phyloP scores from a whole-genome alignment of 2,329 filamentous ascomycete species.

The Leptosphaerulina australis region DNA sequence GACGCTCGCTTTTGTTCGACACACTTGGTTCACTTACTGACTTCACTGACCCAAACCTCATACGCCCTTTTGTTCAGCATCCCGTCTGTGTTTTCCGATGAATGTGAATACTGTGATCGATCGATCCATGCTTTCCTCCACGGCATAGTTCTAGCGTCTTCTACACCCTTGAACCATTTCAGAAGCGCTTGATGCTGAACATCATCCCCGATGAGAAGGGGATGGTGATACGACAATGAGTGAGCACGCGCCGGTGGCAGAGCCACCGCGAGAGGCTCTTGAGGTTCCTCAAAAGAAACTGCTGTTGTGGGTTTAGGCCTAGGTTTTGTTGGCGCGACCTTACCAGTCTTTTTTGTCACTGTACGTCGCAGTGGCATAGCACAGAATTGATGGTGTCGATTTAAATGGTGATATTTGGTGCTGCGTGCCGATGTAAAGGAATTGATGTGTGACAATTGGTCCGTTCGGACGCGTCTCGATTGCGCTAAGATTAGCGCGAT shows the following conservation, averaged over 20 bases:
- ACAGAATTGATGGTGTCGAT: not conserved
- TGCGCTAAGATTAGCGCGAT: slow-evolving; percentile 4
- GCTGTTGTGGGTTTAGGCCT: slow-evolving; percentile 10
- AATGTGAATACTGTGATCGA: slow-evolving; percentile 40
- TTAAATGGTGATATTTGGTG: slow-evolving; percentile 9
- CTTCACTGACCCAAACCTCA: slow-evolving; percentile 70
- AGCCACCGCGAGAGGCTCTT: slow-evolving; percentile 17
- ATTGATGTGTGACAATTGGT: slow-evolving; percentile 5
- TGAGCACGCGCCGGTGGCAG: slow-evolving; percentile 39
- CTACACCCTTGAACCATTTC: slow-evolving; percentile 41
- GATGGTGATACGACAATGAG: slow-evolving; percentile 37
- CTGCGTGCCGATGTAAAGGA: slow-evolving; percentile 7
- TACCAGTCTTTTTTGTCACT: not conserved
- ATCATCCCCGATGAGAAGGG: slow-evolving; percentile 32
- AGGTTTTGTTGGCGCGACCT: not conserved
- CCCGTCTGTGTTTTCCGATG: slow-evolving; percentile 41
- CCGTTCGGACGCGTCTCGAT: slow-evolving; percentile 14
- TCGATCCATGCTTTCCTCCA: slow-evolving; percentile 63
- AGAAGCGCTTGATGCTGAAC: slow-evolving; percentile 30
- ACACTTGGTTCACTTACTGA: slow-evolving; percentile 51
- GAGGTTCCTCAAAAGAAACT: slow-evolving; percentile 22
- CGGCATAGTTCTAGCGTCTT: slow-evolving; percentile 44
- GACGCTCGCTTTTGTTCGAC: not conserved
- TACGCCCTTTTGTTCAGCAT: slow-evolving; percentile 63
- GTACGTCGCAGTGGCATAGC: slow-evolving; percentile 26